These are phyloP conservation scores for Trichomonas vaginalis DNA, from an alignment of 208 protist species.

Conservation along the genomic window DNA sequence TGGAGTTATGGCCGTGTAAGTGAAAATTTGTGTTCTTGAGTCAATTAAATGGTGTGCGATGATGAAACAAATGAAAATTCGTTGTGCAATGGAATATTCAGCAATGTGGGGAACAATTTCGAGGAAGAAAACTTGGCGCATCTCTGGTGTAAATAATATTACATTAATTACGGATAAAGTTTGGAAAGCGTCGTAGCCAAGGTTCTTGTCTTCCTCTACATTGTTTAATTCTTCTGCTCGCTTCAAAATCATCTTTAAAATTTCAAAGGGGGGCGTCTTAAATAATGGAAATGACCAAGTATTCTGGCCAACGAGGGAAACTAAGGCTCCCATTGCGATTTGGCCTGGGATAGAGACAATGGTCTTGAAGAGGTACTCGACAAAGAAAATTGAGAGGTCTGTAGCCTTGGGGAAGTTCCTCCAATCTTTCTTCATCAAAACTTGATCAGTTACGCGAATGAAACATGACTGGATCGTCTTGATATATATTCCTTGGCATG, in stretches of 20 bases:
- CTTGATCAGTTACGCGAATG: not conserved
- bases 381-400: not conserved
- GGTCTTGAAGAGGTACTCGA: not conserved
- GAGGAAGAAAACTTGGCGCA: not conserved
- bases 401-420: not conserved
- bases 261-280: not conserved
- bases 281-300: not conserved
- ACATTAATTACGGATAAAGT: not conserved
- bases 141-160: not conserved
- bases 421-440: not conserved
- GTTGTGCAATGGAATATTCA: not conserved
- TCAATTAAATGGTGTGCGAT: not conserved
- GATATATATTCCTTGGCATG: not conserved
- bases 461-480: not conserved
- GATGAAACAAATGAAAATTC: not conserved
- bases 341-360: not conserved
- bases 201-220: not conserved
- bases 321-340: not conserved
- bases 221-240: not conserved
- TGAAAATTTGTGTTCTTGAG: not conserved
- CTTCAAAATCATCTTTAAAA: not conserved
- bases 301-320: not conserved
- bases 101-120: not conserved
- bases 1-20: not conserved
- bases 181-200: not conserved